Base-by-base conservation (phyloP, 129 eudicot genomes). In the Flaveria ramosissima region DNA sequence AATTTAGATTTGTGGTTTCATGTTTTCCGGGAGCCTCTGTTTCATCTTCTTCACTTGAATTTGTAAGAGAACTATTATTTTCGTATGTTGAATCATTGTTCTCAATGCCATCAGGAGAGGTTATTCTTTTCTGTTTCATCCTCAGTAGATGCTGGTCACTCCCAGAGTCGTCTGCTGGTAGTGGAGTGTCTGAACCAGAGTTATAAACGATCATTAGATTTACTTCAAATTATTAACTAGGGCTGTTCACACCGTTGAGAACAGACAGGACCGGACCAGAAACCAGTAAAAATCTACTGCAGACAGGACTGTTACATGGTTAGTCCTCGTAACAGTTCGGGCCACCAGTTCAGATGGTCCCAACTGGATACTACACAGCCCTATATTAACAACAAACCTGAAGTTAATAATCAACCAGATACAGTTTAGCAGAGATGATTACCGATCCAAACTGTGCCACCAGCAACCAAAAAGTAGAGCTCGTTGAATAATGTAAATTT, bases 371-470 rank as follows among this genome's bases (percentile, higher is more conserved):
- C 30, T 19, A 14, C 64, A 57, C 64, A 20, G 30, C 64, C 64
- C 30, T 36, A 36, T 36, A 36, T 6, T 57, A 61, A 61, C 67
- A 24, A 24, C 68, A 63, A 27, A 30, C 46, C 4, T 2, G 17
- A 20, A 1, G 20, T 16, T 9, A 16, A 7, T 48, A 48, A 1
- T 51, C 21, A 46, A 67, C 30, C 69, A 30, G 61, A 39, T 21
- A 60, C 46, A 21, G 52, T 52, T 27, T 11, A 70, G 81, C 51
- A 71, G 41, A 75, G 81, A 81, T 75, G 51, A 65, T 36, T 89
- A 94, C 99, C 99, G 2, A 89, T 87, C 99, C 99, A 94, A 72
- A 94, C 88, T 41, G 99, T 94, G 71, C 99, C 99, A 45, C 99
- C 99, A 64, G 92, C 89, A 65, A 94, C 97, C 85, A 94, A 83